These are phyloP conservation scores for Xylaria bambusicola DNA, from an alignment of 495 filamentous ascomycete genomes.

Conservation along the genomic window DNA sequence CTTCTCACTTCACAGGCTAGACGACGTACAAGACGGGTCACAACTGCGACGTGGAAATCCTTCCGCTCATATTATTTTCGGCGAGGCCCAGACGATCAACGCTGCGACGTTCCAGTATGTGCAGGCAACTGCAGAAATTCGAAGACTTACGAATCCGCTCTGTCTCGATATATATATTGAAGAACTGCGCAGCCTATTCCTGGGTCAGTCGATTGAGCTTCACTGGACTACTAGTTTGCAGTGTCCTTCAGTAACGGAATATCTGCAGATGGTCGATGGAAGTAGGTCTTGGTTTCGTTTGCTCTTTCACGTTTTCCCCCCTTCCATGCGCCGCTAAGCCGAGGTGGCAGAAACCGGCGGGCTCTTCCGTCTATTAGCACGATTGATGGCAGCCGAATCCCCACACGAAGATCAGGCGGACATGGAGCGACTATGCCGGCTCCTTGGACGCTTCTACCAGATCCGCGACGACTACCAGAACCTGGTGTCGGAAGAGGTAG, in stretches of 20 bases:
- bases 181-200: constrained; percentile 76
- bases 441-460: constrained; percentile 82
- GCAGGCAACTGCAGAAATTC: constrained; percentile 52
- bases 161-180: constrained; percentile 72
- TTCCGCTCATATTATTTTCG: constrained; percentile 82
- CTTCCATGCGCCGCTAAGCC: neutral
- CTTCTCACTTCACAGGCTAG: constrained; percentile 48
- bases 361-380: constrained; percentile 76
- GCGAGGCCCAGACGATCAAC: constrained; percentile 83
- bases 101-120: constrained; percentile 85
- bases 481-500: constrained; percentile 43
- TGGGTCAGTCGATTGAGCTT: constrained; percentile 85
- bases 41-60: constrained; percentile 76
- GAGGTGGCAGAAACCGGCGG: constrained; percentile 65
- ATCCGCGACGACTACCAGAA: constrained; percentile 89
- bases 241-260: constrained; percentile 80
- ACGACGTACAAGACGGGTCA: constrained; percentile 80
- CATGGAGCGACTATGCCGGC: constrained; percentile 54
- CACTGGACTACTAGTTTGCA: constrained; percentile 80
- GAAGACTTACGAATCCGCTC: constrained; percentile 63
- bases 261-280: constrained; percentile 88
- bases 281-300: constrained; percentile 36
- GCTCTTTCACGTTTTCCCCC: neutral
- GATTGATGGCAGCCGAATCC: constrained; percentile 78
- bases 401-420: constrained; percentile 46